Conservation (phyloP, 2,329 filamentous ascomycete species). For the Paracorniculantispora psalliotae region DNA sequence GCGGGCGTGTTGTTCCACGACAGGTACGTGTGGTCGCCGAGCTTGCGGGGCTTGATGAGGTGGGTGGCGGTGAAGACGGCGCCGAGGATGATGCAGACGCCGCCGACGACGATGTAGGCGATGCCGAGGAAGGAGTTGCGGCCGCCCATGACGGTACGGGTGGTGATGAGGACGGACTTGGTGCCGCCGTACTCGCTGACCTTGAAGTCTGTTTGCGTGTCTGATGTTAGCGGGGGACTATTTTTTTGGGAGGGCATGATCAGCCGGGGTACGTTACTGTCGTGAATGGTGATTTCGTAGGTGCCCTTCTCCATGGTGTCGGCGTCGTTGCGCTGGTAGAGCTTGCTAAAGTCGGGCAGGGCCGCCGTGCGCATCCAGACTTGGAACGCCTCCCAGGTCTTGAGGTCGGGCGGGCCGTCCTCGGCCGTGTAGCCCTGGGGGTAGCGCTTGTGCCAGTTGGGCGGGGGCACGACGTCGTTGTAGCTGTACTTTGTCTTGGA, state of each 20-base stretch:
- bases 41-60: constrained; percentile 90
- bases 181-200: constrained; percentile 75
- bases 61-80: constrained; percentile 85
- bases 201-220: constrained; percentile 80
- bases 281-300: constrained; percentile 72
- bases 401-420: constrained; percentile 65
- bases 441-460: constrained; percentile 74
- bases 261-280: constrained; percentile 69
- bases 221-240: constrained; percentile 12
- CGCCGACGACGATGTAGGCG: constrained; percentile 89
- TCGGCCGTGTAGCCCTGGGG: constrained; percentile 63
- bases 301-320: constrained; percentile 61
- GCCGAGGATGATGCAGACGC: constrained; percentile 85
- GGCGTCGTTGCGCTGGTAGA: constrained; percentile 77
- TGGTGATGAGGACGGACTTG: constrained; percentile 86
- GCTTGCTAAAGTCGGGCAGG: constrained; percentile 89
- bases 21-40: constrained; percentile 95
- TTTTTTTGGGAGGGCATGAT: neutral
- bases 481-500: constrained; percentile 61
- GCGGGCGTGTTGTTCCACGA: constrained; percentile 74
- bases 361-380: constrained; percentile 99
- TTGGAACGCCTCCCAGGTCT: constrained; percentile 78
- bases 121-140: constrained; percentile 95
- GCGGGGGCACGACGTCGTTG: constrained; percentile 69
- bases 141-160: constrained; percentile 87